phyloP scores from a whole-genome alignment of 1,284 basidiomycete genomes.

The Microstroma glucosiphilum region DNA sequence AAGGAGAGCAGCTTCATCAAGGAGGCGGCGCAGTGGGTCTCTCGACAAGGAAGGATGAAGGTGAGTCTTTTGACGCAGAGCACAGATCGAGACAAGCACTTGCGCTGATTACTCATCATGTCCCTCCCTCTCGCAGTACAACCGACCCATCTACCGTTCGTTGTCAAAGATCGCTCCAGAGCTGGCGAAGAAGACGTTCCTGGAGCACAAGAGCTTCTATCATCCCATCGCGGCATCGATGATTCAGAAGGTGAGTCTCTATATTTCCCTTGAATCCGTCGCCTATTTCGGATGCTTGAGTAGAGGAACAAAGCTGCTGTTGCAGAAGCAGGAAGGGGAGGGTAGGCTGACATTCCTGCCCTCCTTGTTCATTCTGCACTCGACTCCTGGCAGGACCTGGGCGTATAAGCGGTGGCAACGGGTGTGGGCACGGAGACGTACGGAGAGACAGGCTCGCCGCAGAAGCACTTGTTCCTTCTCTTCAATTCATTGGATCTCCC shows the following conservation, averaged over 20 bases:
- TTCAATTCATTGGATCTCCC: too few species aligned
- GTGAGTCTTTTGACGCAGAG: not conserved
- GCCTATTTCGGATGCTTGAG: not conserved
- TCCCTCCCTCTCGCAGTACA: constrained; percentile 49
- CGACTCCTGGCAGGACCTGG: too few species aligned
- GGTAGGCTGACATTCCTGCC: too few species aligned
- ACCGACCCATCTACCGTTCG: constrained; percentile 53
- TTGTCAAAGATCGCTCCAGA: constrained; percentile 59
- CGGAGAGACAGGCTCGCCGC: too few species aligned
- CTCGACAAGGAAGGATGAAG: constrained; percentile 53
- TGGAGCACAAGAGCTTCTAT: constrained; percentile 57
- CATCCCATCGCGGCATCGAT: constrained; percentile 49
- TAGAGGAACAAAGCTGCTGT: too few species aligned
- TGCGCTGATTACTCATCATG: not conserved
- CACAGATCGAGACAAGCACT: not conserved
- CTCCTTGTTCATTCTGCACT: too few species aligned
- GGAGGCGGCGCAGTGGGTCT: constrained; percentile 55
- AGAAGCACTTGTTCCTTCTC: too few species aligned
- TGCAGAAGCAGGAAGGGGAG: too few species aligned
- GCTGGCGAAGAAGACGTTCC: constrained; percentile 62
- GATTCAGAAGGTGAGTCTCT: constrained; percentile 43
- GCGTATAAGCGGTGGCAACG: too few species aligned
- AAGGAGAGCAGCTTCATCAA: constrained; percentile 53
- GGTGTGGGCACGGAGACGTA: too few species aligned
- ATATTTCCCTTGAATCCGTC: not conserved